phyloP scores from a whole-genome alignment of 192 early-diverging fungal genomes.

The Umbelopsis sp. region DNA sequence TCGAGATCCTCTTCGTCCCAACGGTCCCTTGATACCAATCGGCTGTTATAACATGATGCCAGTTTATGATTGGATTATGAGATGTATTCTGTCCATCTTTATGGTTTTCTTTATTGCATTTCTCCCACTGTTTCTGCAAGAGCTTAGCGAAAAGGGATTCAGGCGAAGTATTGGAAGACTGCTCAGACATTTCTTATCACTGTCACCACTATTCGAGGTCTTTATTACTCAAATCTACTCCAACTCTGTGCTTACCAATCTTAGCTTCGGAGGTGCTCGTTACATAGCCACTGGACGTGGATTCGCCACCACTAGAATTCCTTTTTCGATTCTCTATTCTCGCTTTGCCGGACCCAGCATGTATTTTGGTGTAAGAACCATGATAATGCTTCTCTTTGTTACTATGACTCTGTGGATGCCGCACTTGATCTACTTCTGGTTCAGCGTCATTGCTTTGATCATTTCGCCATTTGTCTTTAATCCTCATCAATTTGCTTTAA shows the following conservation, averaged over 20 bases:
- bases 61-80: conserved; percentile 66
- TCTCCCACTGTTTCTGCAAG: conserved; percentile 71
- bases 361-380: conserved; percentile 65
- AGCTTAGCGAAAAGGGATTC: conserved; percentile 74
- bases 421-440: conserved; percentile 71
- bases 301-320: conserved; percentile 68
- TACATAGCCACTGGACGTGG: conserved; percentile 76
- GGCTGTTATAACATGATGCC: conserved; percentile 64
- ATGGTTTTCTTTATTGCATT: conserved; percentile 72
- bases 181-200: conserved; percentile 67
- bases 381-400: conserved; percentile 65
- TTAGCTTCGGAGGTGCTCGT: conserved; percentile 69
- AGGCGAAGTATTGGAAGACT: conserved; percentile 55
- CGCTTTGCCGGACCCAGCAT: conserved; percentile 68
- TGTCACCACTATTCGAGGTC: conserved; percentile 73
- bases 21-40: conserved; percentile 28
- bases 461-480: conserved; percentile 76
- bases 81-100: conserved; percentile 67
- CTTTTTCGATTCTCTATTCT: conserved; percentile 66
- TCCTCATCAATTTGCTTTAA: conserved; percentile 72
- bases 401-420: conserved; percentile 60
- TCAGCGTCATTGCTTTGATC: conserved; percentile 62
- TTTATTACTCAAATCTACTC: conserved; percentile 74
- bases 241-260: conserved; percentile 66
- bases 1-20: conserved; percentile 40